Conservation (phyloP, 2,329 filamentous ascomycete species). For the Xylaria sp. region DNA sequence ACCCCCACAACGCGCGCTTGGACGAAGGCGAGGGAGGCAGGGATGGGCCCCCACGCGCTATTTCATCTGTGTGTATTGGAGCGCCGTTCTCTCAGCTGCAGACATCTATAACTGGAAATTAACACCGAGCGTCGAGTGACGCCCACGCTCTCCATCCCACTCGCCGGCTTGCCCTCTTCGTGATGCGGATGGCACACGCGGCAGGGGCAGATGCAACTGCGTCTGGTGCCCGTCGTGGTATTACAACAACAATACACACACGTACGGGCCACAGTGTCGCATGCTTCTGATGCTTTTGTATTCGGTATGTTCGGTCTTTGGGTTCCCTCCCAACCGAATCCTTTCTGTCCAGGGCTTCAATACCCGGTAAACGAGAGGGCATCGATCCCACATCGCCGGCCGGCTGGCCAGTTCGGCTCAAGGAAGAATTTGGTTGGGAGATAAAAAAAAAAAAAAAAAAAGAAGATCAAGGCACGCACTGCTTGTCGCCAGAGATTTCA, state of each 20-base stretch:
- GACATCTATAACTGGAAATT: constrained; percentile 35
- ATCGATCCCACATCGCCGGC: constrained; percentile 3
- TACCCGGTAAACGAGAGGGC: constrained; percentile 32
- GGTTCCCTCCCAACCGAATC: neutral
- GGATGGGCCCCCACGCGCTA: constrained; percentile 37
- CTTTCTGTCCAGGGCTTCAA: constrained; percentile 11
- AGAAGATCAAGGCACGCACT: too few relatives aligned
- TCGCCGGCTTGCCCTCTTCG: constrained; percentile 35
- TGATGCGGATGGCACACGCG: constrained; percentile 31
- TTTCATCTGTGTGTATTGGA: constrained; percentile 35
- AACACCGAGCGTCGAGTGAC: constrained; percentile 38
- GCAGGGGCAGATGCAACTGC: constrained; percentile 31
- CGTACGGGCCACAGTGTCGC: neutral
- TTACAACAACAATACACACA: neutral
- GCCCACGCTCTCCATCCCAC: constrained; percentile 31
- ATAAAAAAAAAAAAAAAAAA: neutral
- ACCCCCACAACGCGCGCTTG: constrained; percentile 26
- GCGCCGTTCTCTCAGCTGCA: constrained; percentile 31
- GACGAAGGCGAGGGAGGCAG: constrained; percentile 10
- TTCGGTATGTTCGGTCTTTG: neutral
- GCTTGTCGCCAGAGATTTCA: constrained; percentile 24
- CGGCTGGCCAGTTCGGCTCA: constrained; percentile 2
- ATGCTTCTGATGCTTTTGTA: neutral
- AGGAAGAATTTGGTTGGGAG: neutral
- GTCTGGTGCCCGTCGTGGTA: constrained; percentile 18